Evolutionary conservation across 2,329 filamentous ascomycete species (phyloP).

Genomic region (Chrysosporium keratinophilum): DNA sequence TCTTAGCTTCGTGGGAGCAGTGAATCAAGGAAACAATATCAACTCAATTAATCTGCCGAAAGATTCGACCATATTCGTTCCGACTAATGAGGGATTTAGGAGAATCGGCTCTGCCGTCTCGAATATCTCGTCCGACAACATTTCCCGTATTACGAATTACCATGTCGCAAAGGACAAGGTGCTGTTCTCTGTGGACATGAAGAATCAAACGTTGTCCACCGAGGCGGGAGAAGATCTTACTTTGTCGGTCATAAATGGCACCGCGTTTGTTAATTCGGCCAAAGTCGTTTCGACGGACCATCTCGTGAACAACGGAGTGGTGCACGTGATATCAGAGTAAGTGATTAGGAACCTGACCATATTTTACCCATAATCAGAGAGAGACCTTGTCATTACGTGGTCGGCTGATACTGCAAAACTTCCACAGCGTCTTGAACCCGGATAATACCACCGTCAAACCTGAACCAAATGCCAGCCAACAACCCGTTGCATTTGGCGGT

Average conservation of each 20-base stretch:
- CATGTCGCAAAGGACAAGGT: constrained; percentile 51
- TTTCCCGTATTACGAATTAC: constrained; percentile 50
- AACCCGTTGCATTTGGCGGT: constrained; percentile 40
- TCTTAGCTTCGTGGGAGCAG: constrained; percentile 39
- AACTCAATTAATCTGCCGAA: constrained; percentile 34
- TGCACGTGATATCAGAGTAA: constrained; percentile 50
- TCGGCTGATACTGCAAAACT: neutral
- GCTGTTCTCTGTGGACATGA: constrained; percentile 42
- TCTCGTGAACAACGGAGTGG: constrained; percentile 46
- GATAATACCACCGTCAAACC: constrained; percentile 39
- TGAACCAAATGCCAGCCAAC: constrained; percentile 38
- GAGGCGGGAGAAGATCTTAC: constrained; percentile 41
- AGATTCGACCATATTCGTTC: constrained; percentile 22
- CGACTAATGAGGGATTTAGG: constrained; percentile 14
- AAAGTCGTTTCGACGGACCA: constrained; percentile 42
- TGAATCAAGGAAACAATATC: constrained; percentile 33
- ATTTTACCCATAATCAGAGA: too few relatives aligned
- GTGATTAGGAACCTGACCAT: constrained; percentile 20
- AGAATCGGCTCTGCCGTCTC: constrained; percentile 12
- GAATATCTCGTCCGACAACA: constrained; percentile 28
- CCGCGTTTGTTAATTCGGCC: constrained; percentile 44
- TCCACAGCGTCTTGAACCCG: constrained; percentile 47
- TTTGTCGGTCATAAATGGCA: constrained; percentile 35
- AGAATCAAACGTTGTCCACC: constrained; percentile 29
- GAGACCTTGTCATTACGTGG: neutral